phyloP scores from a whole-genome alignment of 2,329 filamentous ascomycete genomes.

The Aspergillus sp. region DNA sequence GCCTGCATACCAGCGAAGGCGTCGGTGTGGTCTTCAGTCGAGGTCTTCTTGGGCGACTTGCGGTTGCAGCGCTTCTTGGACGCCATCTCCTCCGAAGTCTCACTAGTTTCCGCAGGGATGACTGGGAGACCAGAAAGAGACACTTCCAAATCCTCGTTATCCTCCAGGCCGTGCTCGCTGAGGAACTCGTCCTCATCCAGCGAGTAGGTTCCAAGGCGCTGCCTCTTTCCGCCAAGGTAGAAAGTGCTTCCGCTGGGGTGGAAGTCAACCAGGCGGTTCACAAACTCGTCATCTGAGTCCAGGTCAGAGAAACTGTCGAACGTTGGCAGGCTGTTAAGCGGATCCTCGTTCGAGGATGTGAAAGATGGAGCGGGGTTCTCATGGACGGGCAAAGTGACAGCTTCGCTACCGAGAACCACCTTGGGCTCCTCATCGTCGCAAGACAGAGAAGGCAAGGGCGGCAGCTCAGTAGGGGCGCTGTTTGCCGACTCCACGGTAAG shows the following conservation, averaged over 20 bases:
- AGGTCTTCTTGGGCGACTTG: conserved; percentile 37
- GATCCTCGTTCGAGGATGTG: conserved; percentile 47
- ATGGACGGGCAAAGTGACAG: conserved; percentile 38
- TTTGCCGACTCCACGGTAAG: conserved; percentile 66
- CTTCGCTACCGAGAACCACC: conserved; percentile 35
- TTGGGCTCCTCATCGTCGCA: conserved; percentile 42
- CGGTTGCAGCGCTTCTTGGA: conserved; percentile 49
- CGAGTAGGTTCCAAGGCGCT: conserved; percentile 69
- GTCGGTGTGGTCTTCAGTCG: conserved; percentile 31
- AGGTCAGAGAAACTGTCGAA: conserved; percentile 89
- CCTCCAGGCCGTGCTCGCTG: conserved; percentile 72
- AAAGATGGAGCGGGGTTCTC: conserved; percentile 39
- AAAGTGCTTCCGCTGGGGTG: conserved; percentile 58
- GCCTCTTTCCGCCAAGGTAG: conserved; percentile 66
- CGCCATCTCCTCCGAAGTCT: conserved; percentile 41
- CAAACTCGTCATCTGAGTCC: conserved; percentile 87
- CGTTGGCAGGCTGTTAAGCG: conserved; percentile 62
- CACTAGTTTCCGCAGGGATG: conserved; percentile 46
- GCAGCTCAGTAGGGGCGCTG: conserved; percentile 59
- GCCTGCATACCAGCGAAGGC: conserved; percentile 27
- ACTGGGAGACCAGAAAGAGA: conserved; percentile 60
- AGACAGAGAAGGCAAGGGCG: conserved; percentile 56
- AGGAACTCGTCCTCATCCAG: conserved; percentile 77
- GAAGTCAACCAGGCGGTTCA: conserved; percentile 71
- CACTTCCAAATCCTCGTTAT: conserved; percentile 68